phyloP scores from a whole-genome alignment of 83 land plant species.

The Thuja plicata region DNA sequence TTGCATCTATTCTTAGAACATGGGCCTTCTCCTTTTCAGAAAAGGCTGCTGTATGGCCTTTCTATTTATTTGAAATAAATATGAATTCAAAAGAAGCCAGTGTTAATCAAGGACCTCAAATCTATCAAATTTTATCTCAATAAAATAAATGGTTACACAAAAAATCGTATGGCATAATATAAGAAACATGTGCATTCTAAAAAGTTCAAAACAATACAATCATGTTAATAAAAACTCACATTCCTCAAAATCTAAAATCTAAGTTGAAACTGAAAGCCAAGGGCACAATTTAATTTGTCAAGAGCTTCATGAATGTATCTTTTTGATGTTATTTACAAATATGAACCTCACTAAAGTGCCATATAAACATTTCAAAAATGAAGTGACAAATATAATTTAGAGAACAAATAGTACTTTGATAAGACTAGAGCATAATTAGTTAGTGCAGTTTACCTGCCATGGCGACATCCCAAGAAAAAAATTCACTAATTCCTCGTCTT shows the following conservation, averaged over 20 bases:
- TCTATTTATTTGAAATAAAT: neutral
- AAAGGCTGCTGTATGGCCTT: neutral
- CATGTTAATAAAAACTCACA: neutral
- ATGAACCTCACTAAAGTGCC: neutral
- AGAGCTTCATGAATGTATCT: neutral
- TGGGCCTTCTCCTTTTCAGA: neutral
- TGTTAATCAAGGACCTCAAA: neutral
- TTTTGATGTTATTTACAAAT: neutral
- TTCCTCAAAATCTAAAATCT: neutral
- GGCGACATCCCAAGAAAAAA: constrained; percentile 92
- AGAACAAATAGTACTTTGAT: neutral
- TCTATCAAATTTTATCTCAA: neutral
- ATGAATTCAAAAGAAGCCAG: neutral
- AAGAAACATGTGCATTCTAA: neutral
- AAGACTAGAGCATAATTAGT: neutral
- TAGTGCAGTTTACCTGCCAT: constrained; percentile 72
- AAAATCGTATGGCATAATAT: neutral
- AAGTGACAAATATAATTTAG: neutral
- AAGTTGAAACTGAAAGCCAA: neutral
- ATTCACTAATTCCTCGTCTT: constrained; percentile 87
- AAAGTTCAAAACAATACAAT: neutral
- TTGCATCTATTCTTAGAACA: neutral
- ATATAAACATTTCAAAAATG: neutral
- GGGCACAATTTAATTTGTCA: neutral
- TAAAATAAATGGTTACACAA: neutral